Percentiles rank a stretch among this genome's conserved stretches.
Evolutionary conservation across 2,329 filamentous ascomycete genomes (phyloP).

Genomic region (Phialophora tarda): DNA sequence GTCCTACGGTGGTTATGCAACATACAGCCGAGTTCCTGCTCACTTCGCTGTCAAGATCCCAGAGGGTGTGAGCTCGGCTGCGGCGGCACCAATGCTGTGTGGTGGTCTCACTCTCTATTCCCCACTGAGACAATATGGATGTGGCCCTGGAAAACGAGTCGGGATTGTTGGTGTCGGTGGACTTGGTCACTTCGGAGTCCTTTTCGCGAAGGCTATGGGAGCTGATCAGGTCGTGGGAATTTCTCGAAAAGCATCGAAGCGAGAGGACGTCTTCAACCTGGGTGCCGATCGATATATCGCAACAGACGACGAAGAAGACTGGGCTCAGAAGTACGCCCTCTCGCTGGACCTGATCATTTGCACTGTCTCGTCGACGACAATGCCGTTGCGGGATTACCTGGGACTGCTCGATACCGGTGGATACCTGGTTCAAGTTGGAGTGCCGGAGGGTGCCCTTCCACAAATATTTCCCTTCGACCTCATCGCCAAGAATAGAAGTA

Average conservation of each 20-base stretch:
- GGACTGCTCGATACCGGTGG: constrained; percentile 64
- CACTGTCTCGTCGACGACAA: constrained; percentile 48
- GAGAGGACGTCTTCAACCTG: constrained; percentile 57
- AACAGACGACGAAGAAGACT: constrained; percentile 62
- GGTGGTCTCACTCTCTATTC: constrained; percentile 76
- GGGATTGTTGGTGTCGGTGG: constrained; percentile 76
- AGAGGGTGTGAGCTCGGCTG: constrained; percentile 43
- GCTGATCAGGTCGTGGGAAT: constrained; percentile 67
- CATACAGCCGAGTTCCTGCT: constrained; percentile 60
- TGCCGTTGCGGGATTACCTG: constrained; percentile 68
- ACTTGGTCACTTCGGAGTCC: constrained; percentile 73
- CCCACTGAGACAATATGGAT: constrained; percentile 69
- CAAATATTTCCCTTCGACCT: constrained; percentile 64
- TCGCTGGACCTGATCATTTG: constrained; percentile 62
- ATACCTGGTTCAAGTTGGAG: constrained; percentile 69
- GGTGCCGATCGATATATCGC: constrained; percentile 63
- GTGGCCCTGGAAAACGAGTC: constrained; percentile 72
- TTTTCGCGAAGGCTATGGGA: constrained; percentile 73
- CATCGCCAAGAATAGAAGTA: constrained; percentile 61
- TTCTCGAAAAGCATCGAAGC: constrained; percentile 58
- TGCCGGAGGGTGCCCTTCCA: constrained; percentile 60
- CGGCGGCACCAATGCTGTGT: constrained; percentile 73
- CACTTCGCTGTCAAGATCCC: constrained; percentile 50
- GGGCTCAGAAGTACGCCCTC: constrained; percentile 56
- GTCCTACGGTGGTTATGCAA: constrained; percentile 70